A percentile compares a stretch with the other conserved stretches of the same genome.
Evolutionary conservation across 495 filamentous ascomycete species (phyloP).

Genomic region (Melanomma pulvis-pyrius): DNA sequence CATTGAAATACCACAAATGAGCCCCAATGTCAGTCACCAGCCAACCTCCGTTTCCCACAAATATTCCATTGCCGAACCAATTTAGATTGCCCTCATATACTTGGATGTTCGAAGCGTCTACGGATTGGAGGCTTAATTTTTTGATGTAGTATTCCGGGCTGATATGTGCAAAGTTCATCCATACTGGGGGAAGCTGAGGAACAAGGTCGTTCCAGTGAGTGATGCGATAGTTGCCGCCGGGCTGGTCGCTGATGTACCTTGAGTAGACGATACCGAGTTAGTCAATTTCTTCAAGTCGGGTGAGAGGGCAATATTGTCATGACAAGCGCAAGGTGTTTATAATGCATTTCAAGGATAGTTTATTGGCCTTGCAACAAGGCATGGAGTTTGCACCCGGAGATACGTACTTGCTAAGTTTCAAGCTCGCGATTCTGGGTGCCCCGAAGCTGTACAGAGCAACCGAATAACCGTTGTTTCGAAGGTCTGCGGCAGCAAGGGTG

Average conservation of each 20-base stretch:
- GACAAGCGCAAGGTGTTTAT: no score
- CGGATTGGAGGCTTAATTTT: slow-evolving; percentile 45
- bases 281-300: no score
- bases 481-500: slow-evolving; percentile 61
- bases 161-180: slow-evolving; percentile 62
- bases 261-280: no score
- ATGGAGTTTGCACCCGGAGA: no score
- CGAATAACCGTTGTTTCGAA: slow-evolving; percentile 56
- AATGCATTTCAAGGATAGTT: no score
- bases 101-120: slow-evolving; percentile 49
- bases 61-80: slow-evolving; percentile 13
- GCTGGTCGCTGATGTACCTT: slow-evolving; percentile 59
- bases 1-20: slow-evolving; percentile 56
- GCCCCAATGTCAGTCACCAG: slow-evolving; percentile 42
- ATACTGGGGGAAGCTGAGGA: slow-evolving; percentile 62
- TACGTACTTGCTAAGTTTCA: slow-evolving; percentile 57
- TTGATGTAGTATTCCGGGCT: slow-evolving; percentile 71
- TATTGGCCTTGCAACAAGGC: no score
- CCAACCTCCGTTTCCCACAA: slow-evolving; percentile 50
- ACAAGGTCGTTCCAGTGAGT: slow-evolving; percentile 72
- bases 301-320: no score
- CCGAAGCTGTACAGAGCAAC: slow-evolving; percentile 65
- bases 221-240: slow-evolving; percentile 62
- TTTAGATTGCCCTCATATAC: slow-evolving; percentile 48
- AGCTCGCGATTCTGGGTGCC: slow-evolving; percentile 67